These are phyloP conservation scores for Hysterangium stoloniferum DNA, from an alignment of 768 basidiomycete genomes.

Conservation along the genomic window DNA sequence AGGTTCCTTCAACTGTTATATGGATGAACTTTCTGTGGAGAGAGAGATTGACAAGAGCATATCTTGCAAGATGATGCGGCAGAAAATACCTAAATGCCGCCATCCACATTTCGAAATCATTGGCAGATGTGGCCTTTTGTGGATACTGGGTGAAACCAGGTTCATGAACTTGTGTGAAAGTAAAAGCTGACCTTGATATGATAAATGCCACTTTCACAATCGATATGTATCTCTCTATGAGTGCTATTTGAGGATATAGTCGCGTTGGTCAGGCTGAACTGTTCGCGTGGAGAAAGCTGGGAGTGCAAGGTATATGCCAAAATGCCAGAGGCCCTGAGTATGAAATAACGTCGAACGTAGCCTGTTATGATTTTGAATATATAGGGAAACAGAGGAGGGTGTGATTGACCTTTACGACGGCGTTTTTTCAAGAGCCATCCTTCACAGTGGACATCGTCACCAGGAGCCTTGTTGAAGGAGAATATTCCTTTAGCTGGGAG, in stretches of 20 bases:
- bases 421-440: conserved; percentile 87
- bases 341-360: conserved; percentile 80
- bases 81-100: conserved; percentile 55
- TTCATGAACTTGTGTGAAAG: not conserved
- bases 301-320: conserved; percentile 71
- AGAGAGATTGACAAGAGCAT: conserved; percentile 14
- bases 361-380: conserved; percentile 34
- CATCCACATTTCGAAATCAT: conserved; percentile 74
- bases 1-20: conserved; percentile 30
- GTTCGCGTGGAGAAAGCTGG: conserved; percentile 63
- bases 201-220: conserved; percentile 68
- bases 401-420: conserved; percentile 84
- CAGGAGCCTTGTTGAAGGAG: not conserved
- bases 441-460: conserved; percentile 37
- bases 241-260: conserved; percentile 72
- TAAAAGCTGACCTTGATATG: conserved; percentile 56
- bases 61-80: conserved; percentile 11
- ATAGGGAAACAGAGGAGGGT: not conserved
- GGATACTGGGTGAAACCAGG: not conserved
- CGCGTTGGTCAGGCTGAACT: conserved; percentile 51
- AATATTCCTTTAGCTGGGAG: not conserved
- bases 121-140: conserved; percentile 20
- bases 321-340: conserved; percentile 57
- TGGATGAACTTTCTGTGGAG: conserved; percentile 53
- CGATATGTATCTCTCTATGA: conserved; percentile 74